Percentiles rank a stretch among this genome's conserved stretches.
Conservation (phyloP, 2,329 filamentous ascomycete genomes). For the Xylaria sp. region DNA sequence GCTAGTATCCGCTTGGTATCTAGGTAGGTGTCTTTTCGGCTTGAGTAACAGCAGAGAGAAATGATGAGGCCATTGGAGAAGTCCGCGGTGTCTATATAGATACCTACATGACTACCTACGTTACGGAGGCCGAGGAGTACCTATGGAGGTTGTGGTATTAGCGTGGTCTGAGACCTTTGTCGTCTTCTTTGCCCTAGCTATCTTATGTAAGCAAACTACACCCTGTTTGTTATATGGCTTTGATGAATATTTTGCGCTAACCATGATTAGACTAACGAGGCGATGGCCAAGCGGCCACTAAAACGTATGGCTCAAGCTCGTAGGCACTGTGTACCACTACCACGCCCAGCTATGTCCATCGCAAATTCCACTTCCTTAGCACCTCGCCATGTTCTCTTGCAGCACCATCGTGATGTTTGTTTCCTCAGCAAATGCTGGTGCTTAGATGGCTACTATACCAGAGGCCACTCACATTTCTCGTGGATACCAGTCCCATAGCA, state of each 20-base stretch:
- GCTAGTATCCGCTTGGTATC: background rate
- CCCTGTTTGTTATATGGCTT: background rate
- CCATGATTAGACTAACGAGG: background rate
- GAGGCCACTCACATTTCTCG: background rate
- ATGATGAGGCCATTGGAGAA: background rate
- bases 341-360: too few relatives aligned
- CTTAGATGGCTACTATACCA: background rate
- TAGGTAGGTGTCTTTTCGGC: background rate
- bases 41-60: background rate
- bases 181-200: background rate
- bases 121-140: background rate
- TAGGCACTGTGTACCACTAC: constrained; percentile 5
- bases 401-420: background rate
- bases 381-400: background rate
- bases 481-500: background rate
- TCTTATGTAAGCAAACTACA: background rate
- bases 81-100: background rate
- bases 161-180: background rate
- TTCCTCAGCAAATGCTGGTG: background rate
- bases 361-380: background rate
- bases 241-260: background rate
- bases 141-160: background rate
- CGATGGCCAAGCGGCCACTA: background rate
- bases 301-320: background rate
- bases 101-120: background rate